phyloP scores from a whole-genome alignment of 371 early-diverging fungal species.

The Zychaea mexicana region DNA sequence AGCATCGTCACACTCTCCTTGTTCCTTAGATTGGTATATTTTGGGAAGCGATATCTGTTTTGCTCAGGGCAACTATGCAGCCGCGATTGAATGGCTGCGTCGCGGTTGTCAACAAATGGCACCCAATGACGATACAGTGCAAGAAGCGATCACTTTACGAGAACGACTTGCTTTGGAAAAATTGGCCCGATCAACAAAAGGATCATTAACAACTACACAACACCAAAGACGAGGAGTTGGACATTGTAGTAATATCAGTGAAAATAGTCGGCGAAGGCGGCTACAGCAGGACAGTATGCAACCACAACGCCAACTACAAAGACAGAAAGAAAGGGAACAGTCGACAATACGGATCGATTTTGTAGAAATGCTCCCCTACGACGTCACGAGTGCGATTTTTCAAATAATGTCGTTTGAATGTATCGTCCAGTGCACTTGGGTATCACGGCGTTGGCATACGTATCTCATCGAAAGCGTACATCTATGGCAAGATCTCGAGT shows the following conservation, averaged over 20 bases:
- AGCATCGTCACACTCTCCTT: neutral
- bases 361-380: slow-evolving; percentile 23
- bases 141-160: neutral
- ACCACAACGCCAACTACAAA: neutral
- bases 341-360: slow-evolving; percentile 9
- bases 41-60: slow-evolving; percentile 20
- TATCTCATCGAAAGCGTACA: slow-evolving; percentile 12
- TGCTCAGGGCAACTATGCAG: slow-evolving; percentile 1
- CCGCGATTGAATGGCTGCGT: slow-evolving; percentile 14
- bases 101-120: neutral
- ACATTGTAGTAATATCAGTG: no score
- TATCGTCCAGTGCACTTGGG: slow-evolving; percentile 23
- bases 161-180: neutral
- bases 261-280: no score
- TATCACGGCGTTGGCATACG: slow-evolving; percentile 24
- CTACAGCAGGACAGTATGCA: no score
- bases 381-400: slow-evolving; percentile 20
- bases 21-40: slow-evolving; percentile 15
- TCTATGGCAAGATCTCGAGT: slow-evolving; percentile 30
- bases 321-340: neutral
- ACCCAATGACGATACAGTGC: neutral
- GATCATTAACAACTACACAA: no score
- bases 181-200: neutral
- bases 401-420: slow-evolving; percentile 18
- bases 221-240: neutral